Evolutionary conservation across 345 rosid species (phyloP), one percentile per base, ranked within the genome.

Genomic region (Acer yangbiense): DNA sequence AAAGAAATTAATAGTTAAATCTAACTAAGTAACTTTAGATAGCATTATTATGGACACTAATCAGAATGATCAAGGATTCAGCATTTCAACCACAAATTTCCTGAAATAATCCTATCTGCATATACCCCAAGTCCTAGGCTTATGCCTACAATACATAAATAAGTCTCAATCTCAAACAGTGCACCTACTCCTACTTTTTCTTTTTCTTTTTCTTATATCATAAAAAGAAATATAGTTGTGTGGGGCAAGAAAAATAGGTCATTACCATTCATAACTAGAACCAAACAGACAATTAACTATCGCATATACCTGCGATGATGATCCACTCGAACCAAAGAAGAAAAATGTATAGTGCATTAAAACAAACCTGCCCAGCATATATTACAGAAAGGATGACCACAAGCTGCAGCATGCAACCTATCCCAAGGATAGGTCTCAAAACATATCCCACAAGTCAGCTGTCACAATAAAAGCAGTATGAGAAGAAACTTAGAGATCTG

Each of bases 361-460:
- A 71, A 83, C 85, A 75, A 52, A 91, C 98, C 94, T 90, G 89
- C 79, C 98, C 98, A 93, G 76, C 98, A 93, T 43, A 83, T 39
- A 54, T 71, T 66, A 71, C 98, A 93, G 69, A 89, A 93, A 3
- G 91, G 97, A 74, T 93, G 98, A 68, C 97, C 98, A 84, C 98
- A 93, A 69, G 93, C 89, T 64, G 93, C 90, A 74, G 94, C 76
- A 54, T 81, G 81, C 74, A 89, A 78, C 75, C 68, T 80, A 43
- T 87, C 83, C 58, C 46, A 71, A 23, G 81, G 80, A 72, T 83
- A 84, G 78, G 75, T 61, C 70, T 93, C 98, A 50, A 91, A 93
- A 82, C 98, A 93, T 58, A 93, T 88, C 18, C 93, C 97, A 81
- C 98, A 93, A 4, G 79, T 87, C 79, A 88, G 76, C 98, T 93